A percentile compares a stretch with the other conserved stretches of the same genome.
phyloP scores from a whole-genome alignment of 225 moss, liverwort and hornwort genomes.

The Physcomitrium patens region DNA sequence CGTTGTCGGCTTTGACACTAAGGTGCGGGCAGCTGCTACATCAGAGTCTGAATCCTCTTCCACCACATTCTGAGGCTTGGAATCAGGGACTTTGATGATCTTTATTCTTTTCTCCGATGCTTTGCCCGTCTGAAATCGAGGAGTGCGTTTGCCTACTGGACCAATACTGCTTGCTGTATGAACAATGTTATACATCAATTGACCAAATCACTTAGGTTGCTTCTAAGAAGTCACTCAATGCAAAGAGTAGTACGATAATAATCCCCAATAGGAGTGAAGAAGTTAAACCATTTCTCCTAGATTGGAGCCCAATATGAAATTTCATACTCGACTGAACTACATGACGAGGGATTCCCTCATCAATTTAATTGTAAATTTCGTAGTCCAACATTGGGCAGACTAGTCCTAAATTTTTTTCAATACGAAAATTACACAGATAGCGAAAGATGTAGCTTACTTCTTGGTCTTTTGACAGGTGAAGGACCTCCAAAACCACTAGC shows the following conservation, averaged over 20 bases:
- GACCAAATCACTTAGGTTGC: slow-evolving; percentile 12
- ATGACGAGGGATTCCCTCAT: too few species aligned
- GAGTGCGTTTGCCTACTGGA: slow-evolving; percentile 89
- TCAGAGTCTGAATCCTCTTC: slow-evolving; percentile 72
- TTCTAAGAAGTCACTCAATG: slow-evolving; percentile 15
- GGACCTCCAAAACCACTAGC: slow-evolving; percentile 80
- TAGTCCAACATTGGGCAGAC: slow-evolving; percentile 11
- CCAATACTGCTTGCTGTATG: slow-evolving; percentile 63
- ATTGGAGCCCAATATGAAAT: slow-evolving; percentile 2
- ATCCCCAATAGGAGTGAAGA: not conserved
- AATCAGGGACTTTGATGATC: slow-evolving; percentile 45
- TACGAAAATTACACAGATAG: slow-evolving; percentile 16
- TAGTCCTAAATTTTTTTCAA: slow-evolving; percentile 9
- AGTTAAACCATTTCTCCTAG: slow-evolving; percentile 2
- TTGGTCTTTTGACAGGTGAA: slow-evolving; percentile 94
- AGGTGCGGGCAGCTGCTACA: slow-evolving; percentile 71
- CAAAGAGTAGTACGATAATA: slow-evolving; percentile 8
- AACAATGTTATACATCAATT: slow-evolving; percentile 28
- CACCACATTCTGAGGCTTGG: slow-evolving; percentile 69
- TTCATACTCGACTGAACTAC: too few species aligned
- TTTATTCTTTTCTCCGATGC: slow-evolving; percentile 64
- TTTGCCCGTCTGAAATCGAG: slow-evolving; percentile 70
- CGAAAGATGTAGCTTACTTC: slow-evolving; percentile 68
- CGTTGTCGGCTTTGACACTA: slow-evolving; percentile 73
- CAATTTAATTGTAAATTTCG: not conserved